Base-by-base conservation (phyloP, 768 basidiomycete genomes). In the Boletus rubroflammeus region DNA sequence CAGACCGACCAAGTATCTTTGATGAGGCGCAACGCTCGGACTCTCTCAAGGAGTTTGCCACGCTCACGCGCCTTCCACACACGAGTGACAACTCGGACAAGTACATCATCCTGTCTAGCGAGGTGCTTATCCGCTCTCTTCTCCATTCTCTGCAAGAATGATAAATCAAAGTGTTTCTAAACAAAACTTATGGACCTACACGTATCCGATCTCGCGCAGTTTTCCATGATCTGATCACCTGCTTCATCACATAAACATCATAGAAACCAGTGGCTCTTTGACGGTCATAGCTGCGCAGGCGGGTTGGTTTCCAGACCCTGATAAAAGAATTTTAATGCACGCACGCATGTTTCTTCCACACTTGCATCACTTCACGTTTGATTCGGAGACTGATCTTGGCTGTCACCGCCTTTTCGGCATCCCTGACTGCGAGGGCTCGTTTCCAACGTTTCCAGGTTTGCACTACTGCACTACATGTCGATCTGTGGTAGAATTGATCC, bases 1-100 rank as follows among this genome's bases (percentile, higher is more conserved):
- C 87, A 89, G 15, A 74, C 62, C 17, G 64, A 61, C 77, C 81
- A 82, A 1, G 72, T 69, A 39, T 68, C 68, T 59, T 76, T 79
- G 42, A 80, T 49, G 8, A 83, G 59, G 32, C 81, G 76, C 19
- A 74, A 56, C 5, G 71, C 67, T 49, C 74, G 78, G 34, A 84
- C 80, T 43, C 79, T 76, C 53, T 80, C 80, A 11, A 89, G 73
- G 28, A 83, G 73, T 47, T 69, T 73, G 29, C 83, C 84, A 9
- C 83, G 79, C 61, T 86, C 85, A 36, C 79, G 80, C 21, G 87
- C 83, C 60, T 79, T 85, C 86, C 87, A 86, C 4, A 88, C 78
- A 44, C 82, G 75, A 61, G 77, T 69, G 43, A 85, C 72, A 28
- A 83, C 86, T 42, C 79, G 78, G 29, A 88, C 54, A 21, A 87